Conservation (phyloP, 805 yeast species). For the Saccharomycopsis lassenensis region DNA sequence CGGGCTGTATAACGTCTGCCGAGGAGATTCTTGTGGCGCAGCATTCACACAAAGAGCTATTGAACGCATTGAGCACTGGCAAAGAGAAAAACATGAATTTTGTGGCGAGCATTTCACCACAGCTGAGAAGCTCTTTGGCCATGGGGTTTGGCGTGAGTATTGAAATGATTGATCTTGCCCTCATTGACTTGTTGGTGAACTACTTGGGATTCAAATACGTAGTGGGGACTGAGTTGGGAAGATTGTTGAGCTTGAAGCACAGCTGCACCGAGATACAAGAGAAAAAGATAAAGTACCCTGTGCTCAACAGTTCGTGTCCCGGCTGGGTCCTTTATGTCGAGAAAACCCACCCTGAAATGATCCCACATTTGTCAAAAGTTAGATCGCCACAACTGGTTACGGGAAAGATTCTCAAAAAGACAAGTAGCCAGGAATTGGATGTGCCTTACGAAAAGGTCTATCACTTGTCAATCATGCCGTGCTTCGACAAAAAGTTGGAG, state of each 20-base stretch:
- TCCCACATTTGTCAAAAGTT: constrained; percentile 58
- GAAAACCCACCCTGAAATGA: constrained; percentile 81
- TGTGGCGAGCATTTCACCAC: constrained; percentile 78
- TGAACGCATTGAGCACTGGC: constrained; percentile 53
- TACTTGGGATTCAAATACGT: constrained; percentile 60
- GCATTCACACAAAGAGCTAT: constrained; percentile 75
- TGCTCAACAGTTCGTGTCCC: constrained; percentile 73
- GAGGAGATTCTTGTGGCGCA: constrained; percentile 87
- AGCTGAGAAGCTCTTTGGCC: constrained; percentile 74
- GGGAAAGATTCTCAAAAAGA: constrained; percentile 59
- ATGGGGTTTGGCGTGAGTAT: constrained; percentile 46
- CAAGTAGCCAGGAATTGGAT: constrained; percentile 29
- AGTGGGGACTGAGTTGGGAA: constrained; percentile 78
- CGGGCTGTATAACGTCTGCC: constrained; percentile 96
- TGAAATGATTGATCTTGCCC: constrained; percentile 46
- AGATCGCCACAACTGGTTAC: constrained; percentile 93
- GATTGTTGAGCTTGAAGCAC: constrained; percentile 51
- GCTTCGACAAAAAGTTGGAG: constrained; percentile 93
- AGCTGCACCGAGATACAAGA: constrained; percentile 31
- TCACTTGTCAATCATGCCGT: constrained; percentile 89
- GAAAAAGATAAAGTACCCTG: constrained; percentile 30
- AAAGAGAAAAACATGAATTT: constrained; percentile 33
- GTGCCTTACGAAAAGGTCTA: constrained; percentile 36
- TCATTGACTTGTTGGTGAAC: constrained; percentile 46
- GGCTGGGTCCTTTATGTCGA: constrained; percentile 96